These are phyloP conservation scores for Daldinia sp. DNA, from an alignment of 2,329 filamentous ascomycete genomes.

Conservation along the genomic window DNA sequence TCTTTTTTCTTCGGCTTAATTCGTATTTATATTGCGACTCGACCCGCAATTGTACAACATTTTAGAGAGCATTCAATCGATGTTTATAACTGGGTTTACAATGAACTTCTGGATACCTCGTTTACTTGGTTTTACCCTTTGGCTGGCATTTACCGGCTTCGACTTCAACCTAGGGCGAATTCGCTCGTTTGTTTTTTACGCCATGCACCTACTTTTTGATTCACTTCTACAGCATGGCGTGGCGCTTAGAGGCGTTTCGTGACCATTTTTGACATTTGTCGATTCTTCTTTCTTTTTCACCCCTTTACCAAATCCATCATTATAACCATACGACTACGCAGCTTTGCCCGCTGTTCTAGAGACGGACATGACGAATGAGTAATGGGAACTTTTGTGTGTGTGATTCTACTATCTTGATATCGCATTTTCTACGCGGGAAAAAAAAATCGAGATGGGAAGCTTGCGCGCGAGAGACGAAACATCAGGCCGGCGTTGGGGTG, in stretches of 20 bases:
- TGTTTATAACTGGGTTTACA: slow-evolving; percentile 26
- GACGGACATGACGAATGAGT: slow-evolving; percentile 50
- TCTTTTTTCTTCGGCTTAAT: slow-evolving; percentile 21
- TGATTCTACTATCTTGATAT: slow-evolving; percentile 23
- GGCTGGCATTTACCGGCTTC: slow-evolving; percentile 41
- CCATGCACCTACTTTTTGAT: slow-evolving; percentile 43
- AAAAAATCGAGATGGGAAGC: slow-evolving; percentile 22
- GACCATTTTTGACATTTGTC: slow-evolving; percentile 16
- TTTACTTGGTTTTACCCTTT: slow-evolving; percentile 26
- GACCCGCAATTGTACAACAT: slow-evolving; percentile 44
- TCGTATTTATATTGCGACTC: slow-evolving; percentile 31
- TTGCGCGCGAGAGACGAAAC: slow-evolving; percentile 22
- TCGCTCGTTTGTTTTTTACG: slow-evolving; percentile 42
- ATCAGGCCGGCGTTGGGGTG: slow-evolving; percentile 40
- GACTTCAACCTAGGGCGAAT: slow-evolving; percentile 37
- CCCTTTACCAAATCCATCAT: slow-evolving; percentile 16
- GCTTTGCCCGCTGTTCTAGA: slow-evolving; percentile 38
- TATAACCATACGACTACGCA: slow-evolving; percentile 34
- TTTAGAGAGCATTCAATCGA: slow-evolving; percentile 37
- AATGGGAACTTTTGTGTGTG: slow-evolving; percentile 38
- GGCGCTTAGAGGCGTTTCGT: slow-evolving; percentile 45
- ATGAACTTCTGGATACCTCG: slow-evolving; percentile 40
- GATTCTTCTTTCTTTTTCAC: neutral
- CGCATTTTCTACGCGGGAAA: slow-evolving; percentile 36
- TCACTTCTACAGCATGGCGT: slow-evolving; percentile 47